Base-by-base conservation (phyloP, 2,329 filamentous ascomycete genomes). In the Gremmenia infestans region DNA sequence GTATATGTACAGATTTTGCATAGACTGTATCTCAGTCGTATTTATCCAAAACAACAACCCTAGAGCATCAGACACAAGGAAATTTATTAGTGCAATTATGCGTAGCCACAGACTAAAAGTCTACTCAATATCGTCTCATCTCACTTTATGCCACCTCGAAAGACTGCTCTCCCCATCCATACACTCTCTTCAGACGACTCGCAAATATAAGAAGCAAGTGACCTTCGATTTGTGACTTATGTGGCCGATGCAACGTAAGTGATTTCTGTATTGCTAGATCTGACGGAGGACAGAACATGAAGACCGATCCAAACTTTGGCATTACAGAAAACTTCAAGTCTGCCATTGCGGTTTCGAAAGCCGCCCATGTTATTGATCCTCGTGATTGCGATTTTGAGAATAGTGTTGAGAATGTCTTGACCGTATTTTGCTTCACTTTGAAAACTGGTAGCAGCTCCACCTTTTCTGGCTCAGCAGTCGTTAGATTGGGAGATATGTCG, bases 311-410 rank as follows among this genome's bases (percentile, higher is more conserved):
- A 37, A 70, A 71, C 55, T 69, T 74, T 1, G 74, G 72, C 1
- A 70, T 9, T 2, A 77, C 65, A 0, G 72, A 73, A 57, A 79
- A 78, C 2, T 68, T 71, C 36, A 77, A 35, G 6, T 74, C 73
- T 0, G 60, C 65, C 71, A 78, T 73, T 22, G 74, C 76, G 0
- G 67, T 61, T 51, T 72, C 69, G 28, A 79, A 79, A 0, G 67
- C 65, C 0, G 57, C 0, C 57, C 57, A 59, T 23, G 25, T 49
- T 5, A 57, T 22, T 32, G 50, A 51, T 14, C 51, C 54, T 42
- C 61, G 62, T 42, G 65, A 52, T 37, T 56, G 56, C 6, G 63
- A 58, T 46, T 61, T 65, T 14, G 63, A 60, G 39, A 70, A 65
- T 0, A 71, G 53, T 1, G 42, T 49, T 49, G 65, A 63, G 52